A percentile compares a stretch with the other conserved stretches of the same genome.
Evolutionary conservation across 179 eudicot genomes (phyloP).

Genomic region (Spinacia oleracea): DNA sequence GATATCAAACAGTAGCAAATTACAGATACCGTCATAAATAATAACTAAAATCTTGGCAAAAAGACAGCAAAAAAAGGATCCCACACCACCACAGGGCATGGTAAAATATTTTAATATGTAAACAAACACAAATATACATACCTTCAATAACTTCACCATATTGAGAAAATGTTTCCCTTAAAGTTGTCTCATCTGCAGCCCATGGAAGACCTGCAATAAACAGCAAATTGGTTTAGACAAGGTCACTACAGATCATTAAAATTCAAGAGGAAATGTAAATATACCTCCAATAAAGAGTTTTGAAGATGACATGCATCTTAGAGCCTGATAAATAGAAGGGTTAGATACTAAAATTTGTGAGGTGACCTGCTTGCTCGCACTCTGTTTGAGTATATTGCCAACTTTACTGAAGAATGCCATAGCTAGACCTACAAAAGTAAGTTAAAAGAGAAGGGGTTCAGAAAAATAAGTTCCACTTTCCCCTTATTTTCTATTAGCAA

Average conservation of each 20-base stretch:
- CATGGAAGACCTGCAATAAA: conserved; percentile 26
- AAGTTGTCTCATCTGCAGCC: conserved; percentile 21
- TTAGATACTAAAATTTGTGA: conserved; percentile 44
- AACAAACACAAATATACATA: conserved; percentile 12
- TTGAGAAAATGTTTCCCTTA: conserved; percentile 26
- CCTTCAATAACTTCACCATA: conserved; percentile 34
- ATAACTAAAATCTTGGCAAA: neutral
- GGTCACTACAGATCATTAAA: neutral
- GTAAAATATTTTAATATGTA: neutral
- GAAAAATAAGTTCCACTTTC: neutral
- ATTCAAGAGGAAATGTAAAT: neutral
- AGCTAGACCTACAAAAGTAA: conserved; percentile 29
- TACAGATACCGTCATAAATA: neutral
- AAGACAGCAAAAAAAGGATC: neutral
- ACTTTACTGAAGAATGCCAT: conserved; percentile 76
- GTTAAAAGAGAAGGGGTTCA: neutral
- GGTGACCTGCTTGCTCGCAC: conserved; percentile 44
- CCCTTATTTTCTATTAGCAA: neutral
- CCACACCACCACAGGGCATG: neutral
- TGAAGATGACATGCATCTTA: conserved; percentile 75
- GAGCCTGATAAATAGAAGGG: conserved; percentile 61
- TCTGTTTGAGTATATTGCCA: conserved; percentile 55
- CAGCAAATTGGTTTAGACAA: neutral
- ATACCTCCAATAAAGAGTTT: conserved; percentile 81
- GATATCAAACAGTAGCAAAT: neutral